These are phyloP conservation scores for Cystobasidium sp. DNA, from an alignment of 1,284 basidiomycete species.

Conservation along the genomic window DNA sequence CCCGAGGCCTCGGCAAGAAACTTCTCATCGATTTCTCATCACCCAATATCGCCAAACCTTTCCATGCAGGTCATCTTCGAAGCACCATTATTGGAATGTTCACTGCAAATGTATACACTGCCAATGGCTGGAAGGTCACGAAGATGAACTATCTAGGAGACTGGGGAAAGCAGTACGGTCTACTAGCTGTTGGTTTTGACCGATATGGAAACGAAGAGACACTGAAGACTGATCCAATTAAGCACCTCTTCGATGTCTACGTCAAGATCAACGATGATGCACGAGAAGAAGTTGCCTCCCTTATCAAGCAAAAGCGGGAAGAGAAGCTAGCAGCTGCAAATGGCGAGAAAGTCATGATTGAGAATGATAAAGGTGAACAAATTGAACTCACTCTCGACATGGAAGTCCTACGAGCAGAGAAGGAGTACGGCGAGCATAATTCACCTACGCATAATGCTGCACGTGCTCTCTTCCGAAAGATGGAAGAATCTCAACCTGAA, in stretches of 20 bases:
- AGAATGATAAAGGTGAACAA: slow-evolving; percentile 62
- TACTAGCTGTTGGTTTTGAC: slow-evolving; percentile 91
- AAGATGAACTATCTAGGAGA: slow-evolving; percentile 82
- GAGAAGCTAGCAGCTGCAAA: slow-evolving; percentile 19
- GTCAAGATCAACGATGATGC: slow-evolving; percentile 91
- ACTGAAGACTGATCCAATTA: slow-evolving; percentile 86
- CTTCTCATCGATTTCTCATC: slow-evolving; percentile 86
- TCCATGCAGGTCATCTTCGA: slow-evolving; percentile 95
- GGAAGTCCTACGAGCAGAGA: slow-evolving; percentile 38
- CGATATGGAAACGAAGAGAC: slow-evolving; percentile 85
- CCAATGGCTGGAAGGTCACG: slow-evolving; percentile 89
- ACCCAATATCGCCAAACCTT: slow-evolving; percentile 97
- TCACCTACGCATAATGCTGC: slow-evolving; percentile 75
- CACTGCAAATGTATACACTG: slow-evolving; percentile 86
- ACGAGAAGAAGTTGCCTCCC: slow-evolving; percentile 53
- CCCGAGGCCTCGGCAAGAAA: slow-evolving; percentile 70
- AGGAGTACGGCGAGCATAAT: slow-evolving; percentile 48
- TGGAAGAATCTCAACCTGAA: slow-evolving; percentile 90
- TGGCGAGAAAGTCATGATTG: slow-evolving; percentile 39
- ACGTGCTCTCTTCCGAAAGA: slow-evolving; percentile 88
- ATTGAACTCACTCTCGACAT: slow-evolving; percentile 47
- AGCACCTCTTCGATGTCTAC: slow-evolving; percentile 92
- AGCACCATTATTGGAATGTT: slow-evolving; percentile 98
- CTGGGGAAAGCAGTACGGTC: slow-evolving; percentile 63
- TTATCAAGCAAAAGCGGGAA: slow-evolving; percentile 27